phyloP scores from a whole-genome alignment of 2,329 filamentous ascomycete genomes.

The Alternaria rosae region DNA sequence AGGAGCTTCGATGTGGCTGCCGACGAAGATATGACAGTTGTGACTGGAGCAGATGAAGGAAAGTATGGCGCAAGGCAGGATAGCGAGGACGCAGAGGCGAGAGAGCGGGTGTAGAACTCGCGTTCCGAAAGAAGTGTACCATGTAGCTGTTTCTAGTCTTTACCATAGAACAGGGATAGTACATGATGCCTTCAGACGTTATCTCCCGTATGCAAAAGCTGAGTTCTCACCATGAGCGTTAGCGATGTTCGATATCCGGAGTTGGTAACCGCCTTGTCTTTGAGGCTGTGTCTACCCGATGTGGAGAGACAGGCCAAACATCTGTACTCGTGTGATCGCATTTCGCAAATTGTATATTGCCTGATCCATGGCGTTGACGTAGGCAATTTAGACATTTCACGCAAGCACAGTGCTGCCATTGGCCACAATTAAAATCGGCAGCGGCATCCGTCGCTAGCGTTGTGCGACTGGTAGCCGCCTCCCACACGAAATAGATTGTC shows the following conservation, averaged over 20 bases:
- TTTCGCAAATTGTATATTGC: background rate
- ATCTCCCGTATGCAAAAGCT: background rate
- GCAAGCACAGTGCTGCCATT: background rate
- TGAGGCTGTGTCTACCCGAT: background rate
- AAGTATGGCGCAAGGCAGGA: constrained; percentile 17
- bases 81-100: constrained; percentile 13
- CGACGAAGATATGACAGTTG: constrained; percentile 46
- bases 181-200: background rate
- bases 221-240: background rate
- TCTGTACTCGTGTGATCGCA: background rate
- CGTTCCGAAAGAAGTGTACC: background rate
- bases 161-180: background rate
- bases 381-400: constrained; percentile 2
- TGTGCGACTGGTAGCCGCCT: background rate
- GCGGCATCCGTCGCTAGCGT: constrained; percentile 9
- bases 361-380: constrained; percentile 8
- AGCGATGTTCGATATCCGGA: background rate
- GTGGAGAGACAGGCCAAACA: background rate
- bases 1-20: constrained; percentile 41
- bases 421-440: constrained; percentile 1
- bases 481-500: constrained; percentile 5
- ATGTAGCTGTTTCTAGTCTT: background rate
- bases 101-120: background rate
- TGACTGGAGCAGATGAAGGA: constrained; percentile 18
- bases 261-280: background rate